Base-by-base conservation (phyloP, 2,329 filamentous ascomycete genomes). In the Hyphodiscus sp. region DNA sequence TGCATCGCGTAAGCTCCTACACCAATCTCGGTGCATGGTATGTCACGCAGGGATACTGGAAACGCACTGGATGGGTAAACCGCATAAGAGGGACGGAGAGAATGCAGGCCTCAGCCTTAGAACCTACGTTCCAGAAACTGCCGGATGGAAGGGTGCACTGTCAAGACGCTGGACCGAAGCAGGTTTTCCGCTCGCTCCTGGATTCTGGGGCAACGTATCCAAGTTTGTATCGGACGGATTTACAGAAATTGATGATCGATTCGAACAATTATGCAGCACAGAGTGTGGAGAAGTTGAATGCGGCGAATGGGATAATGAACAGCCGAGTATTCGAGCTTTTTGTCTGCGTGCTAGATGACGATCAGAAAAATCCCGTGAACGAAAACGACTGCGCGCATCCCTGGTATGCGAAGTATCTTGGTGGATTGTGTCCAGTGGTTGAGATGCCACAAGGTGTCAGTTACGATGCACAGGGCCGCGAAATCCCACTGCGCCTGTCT, bases 201-300 rank as follows among this genome's bases (percentile, higher is more conserved):
- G 74, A 77, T 59, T 69, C 67, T 41, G 75, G 74, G 46, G 70
- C 74, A 6, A 75, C 72, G 0, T 67, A 70, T 30, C 73, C 75
- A 1, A 61, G 67, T 30, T 63, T 77, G 30, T 65, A 64, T 49
- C 45, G 57, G 10, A 46, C 58, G 16, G 74, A 76, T 59, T 61
- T 75, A 3, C 33, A 52, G 10, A 48, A 56, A 2, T 62, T 76
- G 3, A 63, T 67, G 1, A 68, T 76, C 52, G 50, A 70, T 50
- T 46, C 59, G 15, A 45, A 47, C 0, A 56, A 38, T 11, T 75
- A 76, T 61, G 60, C 72, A 3, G 68, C 71, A 11, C 71, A 74
- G 53, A 65, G 66, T 20, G 38, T 63, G 9, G 65, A 49, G 20
- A 49, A 20, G 30, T 54, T 63, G 47, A 51, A 43, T 30, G 67